Conservation (phyloP, 2,329 filamentous ascomycete species). For the Chaetomiaceae sp. region DNA sequence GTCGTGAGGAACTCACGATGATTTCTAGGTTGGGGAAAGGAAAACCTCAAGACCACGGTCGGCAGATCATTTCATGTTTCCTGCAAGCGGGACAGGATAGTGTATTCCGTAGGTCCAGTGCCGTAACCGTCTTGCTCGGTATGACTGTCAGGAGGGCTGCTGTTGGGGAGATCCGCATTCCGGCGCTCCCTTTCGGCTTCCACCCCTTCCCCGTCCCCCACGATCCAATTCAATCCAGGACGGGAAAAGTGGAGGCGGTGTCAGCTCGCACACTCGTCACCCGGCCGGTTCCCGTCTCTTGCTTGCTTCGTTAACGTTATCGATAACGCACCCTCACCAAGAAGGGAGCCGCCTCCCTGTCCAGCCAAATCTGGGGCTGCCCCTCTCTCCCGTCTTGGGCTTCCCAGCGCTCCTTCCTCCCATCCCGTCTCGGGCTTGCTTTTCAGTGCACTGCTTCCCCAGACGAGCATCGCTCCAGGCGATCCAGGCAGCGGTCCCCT, state of each 20-base stretch:
- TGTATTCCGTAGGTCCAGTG: too few species aligned
- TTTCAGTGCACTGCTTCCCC: slow-evolving; percentile 7
- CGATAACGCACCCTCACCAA: slow-evolving; percentile 7
- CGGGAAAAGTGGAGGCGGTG: slow-evolving; percentile 1
- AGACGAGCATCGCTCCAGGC: slow-evolving; percentile 5
- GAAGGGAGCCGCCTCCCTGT: not conserved
- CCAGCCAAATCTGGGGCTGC: not conserved
- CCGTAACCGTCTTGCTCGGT: slow-evolving; percentile 17
- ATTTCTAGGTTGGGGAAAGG: not conserved
- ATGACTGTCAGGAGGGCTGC: slow-evolving; percentile 15
- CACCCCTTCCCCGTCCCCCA: too few species aligned
- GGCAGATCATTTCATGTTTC: too few species aligned
- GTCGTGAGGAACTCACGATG: too few species aligned
- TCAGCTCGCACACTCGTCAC: slow-evolving; percentile 12
- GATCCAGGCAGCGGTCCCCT: slow-evolving; percentile 16
- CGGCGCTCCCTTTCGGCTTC: slow-evolving; percentile 7
- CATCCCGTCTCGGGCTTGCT: slow-evolving; percentile 14
- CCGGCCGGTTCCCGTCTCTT: slow-evolving; percentile 18
- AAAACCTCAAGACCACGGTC: slow-evolving; percentile 1
- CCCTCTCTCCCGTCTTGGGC: slow-evolving; percentile 7
- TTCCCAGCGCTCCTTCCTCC: too few species aligned
- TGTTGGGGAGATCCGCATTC: slow-evolving; percentile 12
- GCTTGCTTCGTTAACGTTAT: slow-evolving; percentile 12
- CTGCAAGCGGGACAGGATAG: too few species aligned
- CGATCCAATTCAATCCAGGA: not conserved